Percentiles rank a stretch among this genome's conserved stretches.
phyloP scores from a whole-genome alignment of 139 green algal species.

The Pleodorina starrii region DNA sequence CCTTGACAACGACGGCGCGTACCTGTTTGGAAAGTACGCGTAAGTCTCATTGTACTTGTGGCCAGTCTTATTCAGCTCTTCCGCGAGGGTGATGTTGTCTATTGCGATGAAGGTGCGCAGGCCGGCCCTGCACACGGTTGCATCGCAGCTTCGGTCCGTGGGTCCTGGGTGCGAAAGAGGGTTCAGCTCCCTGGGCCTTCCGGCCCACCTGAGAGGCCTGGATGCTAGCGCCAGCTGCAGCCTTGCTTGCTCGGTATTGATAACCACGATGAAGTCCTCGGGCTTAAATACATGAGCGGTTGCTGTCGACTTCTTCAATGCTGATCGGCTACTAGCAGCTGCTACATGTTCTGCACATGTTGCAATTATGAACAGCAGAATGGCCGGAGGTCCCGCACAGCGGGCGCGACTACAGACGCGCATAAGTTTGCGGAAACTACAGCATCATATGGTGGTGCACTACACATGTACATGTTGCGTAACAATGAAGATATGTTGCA shows the following conservation, averaged over 20 bases:
- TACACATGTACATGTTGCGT: no score
- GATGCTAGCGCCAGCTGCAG: slow-evolving; percentile 3
- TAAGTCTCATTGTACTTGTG: slow-evolving; percentile 35
- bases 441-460: no score
- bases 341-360: not conserved
- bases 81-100: slow-evolving; percentile 3
- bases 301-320: not conserved
- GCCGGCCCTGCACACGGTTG: not conserved
- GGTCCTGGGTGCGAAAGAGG: not conserved
- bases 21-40: slow-evolving; percentile 41
- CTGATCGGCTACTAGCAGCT: not conserved
- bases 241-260: slow-evolving; percentile 12
- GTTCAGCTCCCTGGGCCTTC: no score
- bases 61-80: not conserved
- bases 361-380: not conserved
- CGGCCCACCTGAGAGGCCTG: slow-evolving; percentile 24
- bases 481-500: no score
- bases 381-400: not conserved
- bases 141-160: not conserved
- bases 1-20: no score
- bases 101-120: slow-evolving; percentile 43
- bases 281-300: not conserved
- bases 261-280: slow-evolving; percentile 31
- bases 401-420: not conserved
- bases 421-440: not conserved